phyloP scores from a whole-genome alignment of 768 basidiomycete genomes.

The Epithele typhae region DNA sequence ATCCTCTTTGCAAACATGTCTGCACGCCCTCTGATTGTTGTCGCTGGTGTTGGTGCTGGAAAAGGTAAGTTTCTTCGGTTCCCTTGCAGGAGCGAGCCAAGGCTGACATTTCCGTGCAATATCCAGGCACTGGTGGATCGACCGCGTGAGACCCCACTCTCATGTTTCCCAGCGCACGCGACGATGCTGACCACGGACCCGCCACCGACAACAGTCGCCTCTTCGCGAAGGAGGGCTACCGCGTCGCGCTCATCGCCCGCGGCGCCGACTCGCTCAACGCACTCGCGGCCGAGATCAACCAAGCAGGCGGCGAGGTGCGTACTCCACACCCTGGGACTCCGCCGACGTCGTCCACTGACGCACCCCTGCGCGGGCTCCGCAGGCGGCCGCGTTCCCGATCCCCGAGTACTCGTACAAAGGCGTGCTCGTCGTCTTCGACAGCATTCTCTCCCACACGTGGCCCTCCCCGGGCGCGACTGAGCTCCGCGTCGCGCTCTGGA shows the following conservation, averaged over 20 bases:
- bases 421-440: constrained; percentile 28
- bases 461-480: constrained; percentile 17
- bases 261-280: constrained; percentile 27
- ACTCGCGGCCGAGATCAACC: constrained; percentile 28
- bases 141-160: constrained; percentile 28
- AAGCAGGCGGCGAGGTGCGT: constrained; percentile 29
- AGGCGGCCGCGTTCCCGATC: constrained; percentile 36
- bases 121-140: constrained; percentile 33
- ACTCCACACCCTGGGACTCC: background rate
- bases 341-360: too few species aligned
- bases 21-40: constrained; percentile 30
- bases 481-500: constrained; percentile 37
- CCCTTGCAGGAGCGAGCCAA: too few species aligned
- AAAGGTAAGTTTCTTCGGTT: constrained; percentile 23
- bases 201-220: constrained; percentile 21
- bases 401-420: constrained; percentile 26
- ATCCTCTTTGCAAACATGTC: too few species aligned
- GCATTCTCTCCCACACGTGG: constrained; percentile 28
- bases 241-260: constrained; percentile 34
- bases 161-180: background rate
- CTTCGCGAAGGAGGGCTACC: constrained; percentile 35
- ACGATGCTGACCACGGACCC: background rate
- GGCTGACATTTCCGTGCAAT: too few species aligned
- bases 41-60: constrained; percentile 39
- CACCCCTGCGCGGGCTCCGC: background rate